A percentile compares a stretch with the other conserved stretches of the same genome.
Conservation (phyloP, 1,284 basidiomycete genomes). For the Vanrija sp. region DNA sequence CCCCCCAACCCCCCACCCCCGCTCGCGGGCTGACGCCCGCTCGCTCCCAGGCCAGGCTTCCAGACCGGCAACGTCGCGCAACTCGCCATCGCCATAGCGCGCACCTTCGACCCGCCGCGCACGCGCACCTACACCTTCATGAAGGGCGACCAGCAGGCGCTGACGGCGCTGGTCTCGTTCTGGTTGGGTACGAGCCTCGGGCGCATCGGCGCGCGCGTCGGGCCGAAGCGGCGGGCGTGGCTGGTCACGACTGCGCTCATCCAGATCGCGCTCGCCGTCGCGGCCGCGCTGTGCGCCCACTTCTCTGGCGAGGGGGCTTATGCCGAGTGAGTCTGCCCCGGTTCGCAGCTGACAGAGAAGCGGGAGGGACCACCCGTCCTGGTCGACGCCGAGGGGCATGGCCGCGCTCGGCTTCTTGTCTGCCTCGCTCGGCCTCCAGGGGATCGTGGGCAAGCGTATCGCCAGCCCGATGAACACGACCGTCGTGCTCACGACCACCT, state of each 20-base stretch:
- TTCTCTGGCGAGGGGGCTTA: conserved; percentile 55
- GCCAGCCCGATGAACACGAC: conserved; percentile 67
- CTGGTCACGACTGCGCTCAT: conserved; percentile 65
- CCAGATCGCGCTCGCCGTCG: conserved; percentile 70
- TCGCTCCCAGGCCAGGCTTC: conserved; percentile 16
- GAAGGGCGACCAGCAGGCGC: conserved; percentile 72
- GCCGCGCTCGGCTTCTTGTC: conserved; percentile 70
- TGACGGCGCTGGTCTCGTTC: conserved; percentile 71
- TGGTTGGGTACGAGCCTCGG: conserved; percentile 49
- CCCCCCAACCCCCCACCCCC: background rate
- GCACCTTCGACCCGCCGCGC: conserved; percentile 58
- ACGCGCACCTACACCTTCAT: conserved; percentile 60
- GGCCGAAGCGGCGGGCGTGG: conserved; percentile 69
- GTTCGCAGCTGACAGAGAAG: conserved; percentile 12
- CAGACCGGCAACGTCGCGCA: conserved; percentile 52
- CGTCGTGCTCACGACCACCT: conserved; percentile 65
- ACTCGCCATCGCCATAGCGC: conserved; percentile 60
- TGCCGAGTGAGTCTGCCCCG: conserved; percentile 52
- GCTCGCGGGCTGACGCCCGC: background rate
- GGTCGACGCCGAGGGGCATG: conserved; percentile 64
- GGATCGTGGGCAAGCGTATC: conserved; percentile 72
- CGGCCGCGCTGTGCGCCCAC: conserved; percentile 60
- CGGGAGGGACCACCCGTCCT: conserved; percentile 60
- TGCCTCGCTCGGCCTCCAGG: conserved; percentile 66
- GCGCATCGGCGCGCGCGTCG: conserved; percentile 55